A percentile compares a stretch with the other conserved stretches of the same genome.
These are phyloP conservation scores for Verruconis gallopava DNA, from an alignment of 2,329 filamentous ascomycete genomes.

Conservation along the genomic window DNA sequence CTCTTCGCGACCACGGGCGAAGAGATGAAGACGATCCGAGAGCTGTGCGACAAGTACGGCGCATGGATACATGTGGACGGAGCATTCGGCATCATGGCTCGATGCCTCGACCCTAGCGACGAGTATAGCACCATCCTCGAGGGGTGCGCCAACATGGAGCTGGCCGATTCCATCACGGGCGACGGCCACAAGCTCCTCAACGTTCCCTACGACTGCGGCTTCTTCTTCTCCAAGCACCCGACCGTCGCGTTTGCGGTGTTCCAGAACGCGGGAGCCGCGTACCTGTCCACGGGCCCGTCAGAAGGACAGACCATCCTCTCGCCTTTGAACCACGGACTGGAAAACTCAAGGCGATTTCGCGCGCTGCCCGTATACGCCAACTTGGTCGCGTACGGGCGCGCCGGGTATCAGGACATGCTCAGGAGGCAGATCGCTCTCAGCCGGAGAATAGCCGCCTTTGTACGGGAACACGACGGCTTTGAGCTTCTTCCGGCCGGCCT, in stretches of 20 bases:
- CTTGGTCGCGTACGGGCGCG: conserved; percentile 57
- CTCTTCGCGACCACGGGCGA: conserved; percentile 53
- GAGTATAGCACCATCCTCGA: conserved; percentile 38
- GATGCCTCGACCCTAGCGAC: conserved; percentile 36
- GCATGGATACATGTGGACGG: conserved; percentile 88
- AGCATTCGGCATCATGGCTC: conserved; percentile 76
- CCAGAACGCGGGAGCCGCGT: conserved; percentile 74
- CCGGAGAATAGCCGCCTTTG: conserved; percentile 49
- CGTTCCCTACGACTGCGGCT: conserved; percentile 86
- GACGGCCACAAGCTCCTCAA: conserved; percentile 91
- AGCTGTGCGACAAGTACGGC: conserved; percentile 56
- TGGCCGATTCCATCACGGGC: conserved; percentile 76
- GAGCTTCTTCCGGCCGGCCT: conserved; percentile 46
- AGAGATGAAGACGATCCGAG: conserved; percentile 51
- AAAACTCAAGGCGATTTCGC: conserved; percentile 84
- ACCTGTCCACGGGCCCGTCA: conserved; percentile 42
- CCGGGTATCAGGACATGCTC: conserved; percentile 57
- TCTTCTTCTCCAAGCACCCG: conserved; percentile 65
- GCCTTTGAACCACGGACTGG: conserved; percentile 73
- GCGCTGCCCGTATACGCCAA: conserved; percentile 82
- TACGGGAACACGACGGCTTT: conserved; percentile 49
- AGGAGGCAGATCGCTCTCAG: conserved; percentile 60
- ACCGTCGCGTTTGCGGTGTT: conserved; percentile 51
- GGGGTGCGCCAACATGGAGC: conserved; percentile 52
- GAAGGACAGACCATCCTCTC: conserved; percentile 46